Base-by-base conservation (phyloP, 2,329 filamentous ascomycete genomes). In the Curvularia sp. region DNA sequence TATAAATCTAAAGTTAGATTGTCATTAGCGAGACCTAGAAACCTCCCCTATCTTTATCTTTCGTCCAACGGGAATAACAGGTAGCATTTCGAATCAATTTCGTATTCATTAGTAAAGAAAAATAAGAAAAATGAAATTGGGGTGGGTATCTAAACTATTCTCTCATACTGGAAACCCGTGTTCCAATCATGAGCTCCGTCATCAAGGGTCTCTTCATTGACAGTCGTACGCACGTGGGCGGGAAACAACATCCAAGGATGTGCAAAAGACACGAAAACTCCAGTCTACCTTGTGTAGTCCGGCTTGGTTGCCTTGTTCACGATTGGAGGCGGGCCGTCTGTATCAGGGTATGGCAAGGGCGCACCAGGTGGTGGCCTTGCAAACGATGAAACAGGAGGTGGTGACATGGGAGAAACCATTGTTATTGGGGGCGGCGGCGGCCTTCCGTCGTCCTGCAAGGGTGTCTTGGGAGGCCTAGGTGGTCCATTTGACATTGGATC, bases 231-330 rank as follows among this genome's bases (percentile, higher is more conserved):
- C 24, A 15, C 28, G 20, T 48, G 31, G 39, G 22, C 15, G 24
- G n/a, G 15, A 12, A 18, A 30, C 28, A 46, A 30, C 43, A 18
- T 46, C 43, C 43, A 18, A 12, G 9, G 1, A 30, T 46, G 18
- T 47, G 31, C 35, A 49, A 42, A 57, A 53, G 5, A 30, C 22
- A 57, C 20, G n/a, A 31, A 28, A 24, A 54, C 28, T 28, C n/a
- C n/a, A 3, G 1, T 12, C 62, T 52, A 74, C 26, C 71, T 65
- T 44, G 64, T 64, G 35, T 69, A 91, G 49, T 90, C 89, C 0
- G 94, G 94, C 76, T 97, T 97, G 66, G 89, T 87, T 44, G 90
- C 88, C 84, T 92, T 90, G 70, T 96, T 96, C 7, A 96, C 92
- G 6, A 86, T 82, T 3, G 94, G 94, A 18, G 94, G 93, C 28